A percentile compares a stretch with the other conserved stretches of the same genome.
Conservation (phyloP, 2,329 filamentous ascomycete genomes). For the Myriosclerotinia duriaeana region DNA sequence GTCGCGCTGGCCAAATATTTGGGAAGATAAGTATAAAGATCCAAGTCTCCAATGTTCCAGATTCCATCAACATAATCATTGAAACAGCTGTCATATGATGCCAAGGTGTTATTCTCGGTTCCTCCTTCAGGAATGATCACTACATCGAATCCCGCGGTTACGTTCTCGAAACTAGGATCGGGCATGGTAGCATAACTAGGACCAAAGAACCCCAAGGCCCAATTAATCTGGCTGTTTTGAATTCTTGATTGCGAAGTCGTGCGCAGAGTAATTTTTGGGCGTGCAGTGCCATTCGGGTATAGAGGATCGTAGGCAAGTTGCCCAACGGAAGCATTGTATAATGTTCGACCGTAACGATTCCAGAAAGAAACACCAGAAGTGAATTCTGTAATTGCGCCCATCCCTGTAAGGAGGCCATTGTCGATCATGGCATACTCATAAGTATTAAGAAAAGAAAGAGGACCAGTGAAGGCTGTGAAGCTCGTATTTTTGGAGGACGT, state of each 20-base stretch:
- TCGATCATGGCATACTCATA: slow-evolving; percentile 50
- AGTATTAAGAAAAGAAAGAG: slow-evolving; percentile 53
- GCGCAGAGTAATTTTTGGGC: slow-evolving; percentile 51
- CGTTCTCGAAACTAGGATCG: slow-evolving; percentile 44
- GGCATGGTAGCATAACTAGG: slow-evolving; percentile 45
- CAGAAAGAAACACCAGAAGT: slow-evolving; percentile 52
- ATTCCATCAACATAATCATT: slow-evolving; percentile 40
- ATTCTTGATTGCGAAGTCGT: slow-evolving; percentile 57
- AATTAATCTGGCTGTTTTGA: slow-evolving; percentile 53
- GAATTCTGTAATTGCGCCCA: slow-evolving; percentile 53
- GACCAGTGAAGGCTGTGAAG: slow-evolving; percentile 47
- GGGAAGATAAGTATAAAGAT: slow-evolving; percentile 47
- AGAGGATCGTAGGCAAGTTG: slow-evolving; percentile 50
- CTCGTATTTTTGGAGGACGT: slow-evolving; percentile 40
- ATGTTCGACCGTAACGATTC: slow-evolving; percentile 53
- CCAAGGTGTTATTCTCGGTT: slow-evolving; percentile 53
- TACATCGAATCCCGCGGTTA: slow-evolving; percentile 47
- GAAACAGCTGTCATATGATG: slow-evolving; percentile 52
- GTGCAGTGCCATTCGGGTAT: slow-evolving; percentile 48
- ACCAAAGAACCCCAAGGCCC: slow-evolving; percentile 54
- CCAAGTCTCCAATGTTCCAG: slow-evolving; percentile 43
- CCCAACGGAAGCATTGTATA: slow-evolving; percentile 51
- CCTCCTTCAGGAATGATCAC: slow-evolving; percentile 52
- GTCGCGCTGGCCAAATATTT: slow-evolving; percentile 49
- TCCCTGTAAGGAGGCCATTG: slow-evolving; percentile 47